Percentiles rank a stretch among this genome's conserved stretches.
Evolutionary conservation across 2,329 filamentous ascomycete species (phyloP).

Genomic region (Truncatella angustata): DNA sequence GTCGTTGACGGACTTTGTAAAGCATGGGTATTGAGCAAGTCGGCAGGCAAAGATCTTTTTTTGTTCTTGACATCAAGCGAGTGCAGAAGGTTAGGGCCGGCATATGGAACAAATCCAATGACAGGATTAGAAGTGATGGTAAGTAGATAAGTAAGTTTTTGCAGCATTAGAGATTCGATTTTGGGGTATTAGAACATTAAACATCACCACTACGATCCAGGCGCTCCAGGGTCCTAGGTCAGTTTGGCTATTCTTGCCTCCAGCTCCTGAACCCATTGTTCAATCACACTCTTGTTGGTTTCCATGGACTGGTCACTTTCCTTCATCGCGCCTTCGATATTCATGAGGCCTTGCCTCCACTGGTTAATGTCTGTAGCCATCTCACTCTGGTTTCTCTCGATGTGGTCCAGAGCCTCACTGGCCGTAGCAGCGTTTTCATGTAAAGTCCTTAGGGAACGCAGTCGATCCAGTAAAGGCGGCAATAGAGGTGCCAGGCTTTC

Average conservation of each 20-base stretch:
- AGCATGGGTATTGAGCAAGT: background rate
- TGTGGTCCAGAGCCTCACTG: conserved; percentile 69
- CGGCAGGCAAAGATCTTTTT: background rate
- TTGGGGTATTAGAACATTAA: background rate
- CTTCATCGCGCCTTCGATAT: conserved; percentile 72
- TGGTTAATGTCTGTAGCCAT: conserved; percentile 81
- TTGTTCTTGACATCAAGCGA: background rate
- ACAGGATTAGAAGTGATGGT: no score
- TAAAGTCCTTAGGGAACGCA: conserved; percentile 79
- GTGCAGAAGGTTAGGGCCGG: no score
- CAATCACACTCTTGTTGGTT: conserved; percentile 80
- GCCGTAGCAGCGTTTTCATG: conserved; percentile 86
- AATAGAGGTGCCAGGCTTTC: conserved; percentile 82
- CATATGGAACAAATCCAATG: no score
- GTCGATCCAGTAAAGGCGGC: conserved; percentile 78
- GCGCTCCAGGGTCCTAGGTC: no score
- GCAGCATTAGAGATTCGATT: conserved; percentile 3
- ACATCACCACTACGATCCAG: no score
- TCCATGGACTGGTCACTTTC: conserved; percentile 69
- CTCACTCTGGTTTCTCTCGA: conserved; percentile 78
- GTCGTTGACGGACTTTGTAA: background rate
- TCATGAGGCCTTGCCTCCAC: conserved; percentile 79
- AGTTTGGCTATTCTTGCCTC: conserved; percentile 71
- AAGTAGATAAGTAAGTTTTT: no score
- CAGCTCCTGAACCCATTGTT: conserved; percentile 84